phyloP scores from a whole-genome alignment of 2,329 filamentous ascomycete genomes.

The Trichoderma aggressivum region DNA sequence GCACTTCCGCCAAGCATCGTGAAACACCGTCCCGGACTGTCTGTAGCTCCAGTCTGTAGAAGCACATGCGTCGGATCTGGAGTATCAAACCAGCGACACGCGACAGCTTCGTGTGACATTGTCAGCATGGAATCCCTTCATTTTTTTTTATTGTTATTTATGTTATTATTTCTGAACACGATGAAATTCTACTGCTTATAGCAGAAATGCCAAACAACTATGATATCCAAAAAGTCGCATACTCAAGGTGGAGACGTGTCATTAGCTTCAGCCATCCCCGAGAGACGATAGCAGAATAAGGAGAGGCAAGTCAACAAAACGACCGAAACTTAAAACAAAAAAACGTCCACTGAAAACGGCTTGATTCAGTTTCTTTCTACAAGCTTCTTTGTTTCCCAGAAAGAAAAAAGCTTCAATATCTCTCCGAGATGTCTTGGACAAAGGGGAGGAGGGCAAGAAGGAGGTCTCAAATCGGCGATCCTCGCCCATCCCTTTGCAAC shows the following conservation, averaged over 20 bases:
- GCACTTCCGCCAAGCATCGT: conserved; percentile 15
- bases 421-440: neutral
- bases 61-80: neutral
- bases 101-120: neutral
- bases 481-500: neutral
- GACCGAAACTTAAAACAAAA: neutral
- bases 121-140: neutral
- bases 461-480: neutral
- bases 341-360: neutral
- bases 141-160: too few relatives aligned
- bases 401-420: neutral
- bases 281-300: too few relatives aligned
- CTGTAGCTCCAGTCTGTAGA: neutral
- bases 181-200: neutral
- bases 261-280: neutral
- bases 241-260: neutral
- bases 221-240: neutral
- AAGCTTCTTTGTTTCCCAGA: neutral
- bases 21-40: neutral
- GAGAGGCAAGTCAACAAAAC: neutral
- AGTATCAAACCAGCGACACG: neutral
- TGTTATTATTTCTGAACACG: neutral
- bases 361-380: neutral
- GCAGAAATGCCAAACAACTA: neutral
- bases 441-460: neutral